Evolutionary conservation across 257 asterid species (phyloP), one percentile per base, ranked within the genome.

Genomic region (Anisodus tanguticus): DNA sequence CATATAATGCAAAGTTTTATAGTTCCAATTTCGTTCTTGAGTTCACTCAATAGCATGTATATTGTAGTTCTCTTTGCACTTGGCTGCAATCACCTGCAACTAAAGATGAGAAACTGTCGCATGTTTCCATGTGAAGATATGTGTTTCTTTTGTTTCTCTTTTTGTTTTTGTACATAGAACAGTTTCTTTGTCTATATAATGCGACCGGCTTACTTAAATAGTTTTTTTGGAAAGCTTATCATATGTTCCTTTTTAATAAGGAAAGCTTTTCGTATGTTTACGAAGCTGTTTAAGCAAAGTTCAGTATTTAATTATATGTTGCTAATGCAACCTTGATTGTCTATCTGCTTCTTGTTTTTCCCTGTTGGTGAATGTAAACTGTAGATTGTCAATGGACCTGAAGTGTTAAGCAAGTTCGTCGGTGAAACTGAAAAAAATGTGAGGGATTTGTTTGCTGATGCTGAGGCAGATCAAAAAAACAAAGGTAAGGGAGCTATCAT

Each of bases 361-460:
- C 59, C 8, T 35, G 51, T 55, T 51, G 37, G 62, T 43, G 62
- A n/a, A 69, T 84, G 71, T 79, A 71, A 79, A 81, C 79, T 88
- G 37, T 90, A 97, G 99, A 91, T 97, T 87, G 98, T 97, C 86
- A 97, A 97, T 88, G 99, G 99, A 79, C 99, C 99, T 78, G 99
- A 97, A 89, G 98, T 97, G 83, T 89, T 97, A 64, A 95, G 98
- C 91, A 97, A 97, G 84, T 97, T 93, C 10, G 99, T 97, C 63
- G 99, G 99, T 90, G 99, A 97, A 90, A 95, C 98, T 68, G 99
- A 97, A 89, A 97, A 97, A 89, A 97, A 97, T 88, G 98, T 97
- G 69, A 91, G 99, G 58, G 99, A 97, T 88, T 91, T 97, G 83
- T 97, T 97, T 92, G 98, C 99, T 80, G 99, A 97, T 91, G 99